Evolutionary conservation across 352 stramenopile species (phyloP).

Genomic region (Pythium phragmiticola): DNA sequence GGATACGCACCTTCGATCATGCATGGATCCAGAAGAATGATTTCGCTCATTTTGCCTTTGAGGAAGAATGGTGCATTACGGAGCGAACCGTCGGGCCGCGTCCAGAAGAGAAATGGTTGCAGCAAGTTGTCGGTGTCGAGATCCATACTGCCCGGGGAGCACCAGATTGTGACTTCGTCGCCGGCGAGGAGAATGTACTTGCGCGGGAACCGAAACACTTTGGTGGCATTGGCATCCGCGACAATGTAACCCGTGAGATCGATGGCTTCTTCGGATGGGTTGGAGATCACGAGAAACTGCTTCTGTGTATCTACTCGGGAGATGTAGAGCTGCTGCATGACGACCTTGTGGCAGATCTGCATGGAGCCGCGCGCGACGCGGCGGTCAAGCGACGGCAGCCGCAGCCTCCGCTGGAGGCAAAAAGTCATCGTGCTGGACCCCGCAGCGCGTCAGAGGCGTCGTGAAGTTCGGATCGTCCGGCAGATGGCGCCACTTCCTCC

Average conservation of each 20-base stretch:
- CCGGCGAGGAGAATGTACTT: constrained; percentile 69
- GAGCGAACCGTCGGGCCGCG: constrained; percentile 50
- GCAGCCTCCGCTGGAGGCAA: constrained; percentile 58
- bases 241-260: constrained; percentile 73
- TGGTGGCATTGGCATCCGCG: constrained; percentile 38
- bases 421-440: constrained; percentile 46
- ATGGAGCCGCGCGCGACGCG: constrained; percentile 70
- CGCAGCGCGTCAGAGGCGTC: background rate
- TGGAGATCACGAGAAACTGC: constrained; percentile 85
- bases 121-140: constrained; percentile 76
- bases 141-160: constrained; percentile 56
- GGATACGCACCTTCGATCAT: constrained; percentile 53
- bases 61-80: constrained; percentile 62
- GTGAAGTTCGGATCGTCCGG: background rate
- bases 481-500: constrained; percentile 11
- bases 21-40: constrained; percentile 70
- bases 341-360: constrained; percentile 83
- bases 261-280: constrained; percentile 64
- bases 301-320: constrained; percentile 63
- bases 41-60: constrained; percentile 44
- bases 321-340: constrained; percentile 88
- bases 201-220: constrained; percentile 62
- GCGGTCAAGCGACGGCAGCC: constrained; percentile 58
- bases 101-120: constrained; percentile 85
- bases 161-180: constrained; percentile 86